Evolutionary conservation across 1,284 basidiomycete genomes (phyloP), one percentile per base, ranked within the genome.

Genomic region (Takashimella tepidaria): DNA sequence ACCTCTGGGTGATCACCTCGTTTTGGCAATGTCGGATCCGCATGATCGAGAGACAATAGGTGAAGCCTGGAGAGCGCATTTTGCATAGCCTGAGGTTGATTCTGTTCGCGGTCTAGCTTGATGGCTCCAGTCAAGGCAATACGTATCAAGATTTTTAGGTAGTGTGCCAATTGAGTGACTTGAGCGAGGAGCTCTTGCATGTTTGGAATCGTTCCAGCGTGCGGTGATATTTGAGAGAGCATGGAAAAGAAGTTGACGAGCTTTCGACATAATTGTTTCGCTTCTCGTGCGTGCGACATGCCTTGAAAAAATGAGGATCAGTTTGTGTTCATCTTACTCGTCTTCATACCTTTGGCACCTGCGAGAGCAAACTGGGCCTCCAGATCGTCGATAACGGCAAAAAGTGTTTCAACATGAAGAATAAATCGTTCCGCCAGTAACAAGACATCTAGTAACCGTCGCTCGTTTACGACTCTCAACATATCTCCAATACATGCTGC

Each of bases 401-500:
- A 99, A 16, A 98, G 82, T 27, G 96, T 91, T 76, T 99, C 95
- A 56, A 99, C 95, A 70, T 99, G 96, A 24, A 98, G 79, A 60
- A 98, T 97, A 70, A 99, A 99, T 78, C 89, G 91, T 76, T 98
- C 96, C 3, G 96, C 95, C 87, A 98, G 92, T 59, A 91, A 82
- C 65, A 99, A 93, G 52, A 95, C 95, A 67, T 98, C 93, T 51
- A 97, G 81, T 72, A 98, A 95, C 67, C 92, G 86, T 13, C 92
- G 90, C 66, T 88, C 93, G 80, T 92, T 96, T 76, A 99, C 96
- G 68, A 96, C 91, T 56, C 90, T 81, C 55, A 98, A 80, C 95
- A 99, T 99, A 72, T 98, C 95, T 22, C 92, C 95, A 64, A 99
- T 99, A 76, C 96, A 96, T 4, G 95, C 93, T n/a, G 95, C 95